Evolutionary conservation across 768 basidiomycete genomes (phyloP), one percentile per base, ranked within the genome.

Genomic region (Tricholoma hemisulphureum): DNA sequence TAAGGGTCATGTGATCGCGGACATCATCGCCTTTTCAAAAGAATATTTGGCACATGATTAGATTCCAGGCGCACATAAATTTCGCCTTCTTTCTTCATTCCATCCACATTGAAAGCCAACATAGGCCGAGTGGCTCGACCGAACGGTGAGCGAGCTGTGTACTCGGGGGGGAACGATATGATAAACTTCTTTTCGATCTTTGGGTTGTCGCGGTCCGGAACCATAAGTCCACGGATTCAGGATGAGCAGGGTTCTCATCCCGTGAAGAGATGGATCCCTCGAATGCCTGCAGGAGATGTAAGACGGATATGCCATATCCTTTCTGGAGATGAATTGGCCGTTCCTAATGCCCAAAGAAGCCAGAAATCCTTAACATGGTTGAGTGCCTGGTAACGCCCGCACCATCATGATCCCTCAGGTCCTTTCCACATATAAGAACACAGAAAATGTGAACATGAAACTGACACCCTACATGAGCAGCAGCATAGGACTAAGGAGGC

Each of bases 351-450:
- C 58, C 64, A 31, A 73, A 61, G 59, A 73, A 76, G 4, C 61
- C 43, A 14, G 55, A 31, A 4, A 3, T 63, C 10, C 3, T 52
- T n/a, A 10, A 32, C 26, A 63, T 67, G 71, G 34, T 69, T 48
- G 55, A 76, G 7, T 37, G 7, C 4, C 49, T 20, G 11, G 68
- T 61, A 11, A 75, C 71, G 11, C 71, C 53, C 2, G 65, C 65
- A 6, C 71, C 74, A 16, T 63, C 50, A 4, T 69, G 70, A 58
- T 78, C 77, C 70, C 74, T 61, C 1, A 68, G 70, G 35, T 35
- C 34, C 4, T 61, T 29, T 5, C 63, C 64, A 50, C 56, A 66
- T 16, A 77, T 58, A 28, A 67, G 51, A 10, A 74, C 26, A 2
- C 65, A 65, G 59, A 78, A 77, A 1, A 68, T 53, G 20, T 67